Base-by-base conservation (phyloP, 257 asterid genomes). In the Nicotiana tabacum region DNA sequence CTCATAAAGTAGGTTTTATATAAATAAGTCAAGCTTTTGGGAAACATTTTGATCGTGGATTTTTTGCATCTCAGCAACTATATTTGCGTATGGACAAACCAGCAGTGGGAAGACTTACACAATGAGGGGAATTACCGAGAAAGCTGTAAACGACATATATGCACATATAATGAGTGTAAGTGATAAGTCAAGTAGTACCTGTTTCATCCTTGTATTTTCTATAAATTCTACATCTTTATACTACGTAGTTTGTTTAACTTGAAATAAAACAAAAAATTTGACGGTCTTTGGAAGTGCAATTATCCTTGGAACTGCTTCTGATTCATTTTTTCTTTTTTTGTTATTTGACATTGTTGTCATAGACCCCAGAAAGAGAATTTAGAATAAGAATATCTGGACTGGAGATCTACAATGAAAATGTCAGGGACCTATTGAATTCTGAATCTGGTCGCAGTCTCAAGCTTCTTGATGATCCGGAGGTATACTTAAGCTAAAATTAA, bases 71-170 rank as follows among this genome's bases (percentile, higher is more conserved):
- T 88, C 91, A 95, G 99, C 99, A 69, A 95, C 99, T 43, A 92
- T 95, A 86, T 95, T 95, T 92, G 99, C 98, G 1, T 95, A 95
- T 51, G 99, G 99, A 35, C 99, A 95, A 87, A 94, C 99, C 17
- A 95, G 99, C 92, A 95, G 99, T 83, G 99, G 99, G 76, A 95
- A 95, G 74, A 95, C 99, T 70, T 95, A 88, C 86, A 95, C 99
- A 12, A 95, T 95, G 99, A 88, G 93, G 81, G 99, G 99, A 81
- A 92, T 95, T 82, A 90, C 95, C 0, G 99, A 94, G 90, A 91
- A 95, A 89, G 98, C 98, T 57, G 97, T 94, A 57, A 85, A 92
- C 83, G 99, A 96, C 90, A 93, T 96, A 66, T 94, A 94, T 89
- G 83, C 76, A 87, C 98, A 95, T 85, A 94, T 95, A 85, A 83